Conservation (phyloP, 768 basidiomycete genomes). For the Naganishia antarctica region DNA sequence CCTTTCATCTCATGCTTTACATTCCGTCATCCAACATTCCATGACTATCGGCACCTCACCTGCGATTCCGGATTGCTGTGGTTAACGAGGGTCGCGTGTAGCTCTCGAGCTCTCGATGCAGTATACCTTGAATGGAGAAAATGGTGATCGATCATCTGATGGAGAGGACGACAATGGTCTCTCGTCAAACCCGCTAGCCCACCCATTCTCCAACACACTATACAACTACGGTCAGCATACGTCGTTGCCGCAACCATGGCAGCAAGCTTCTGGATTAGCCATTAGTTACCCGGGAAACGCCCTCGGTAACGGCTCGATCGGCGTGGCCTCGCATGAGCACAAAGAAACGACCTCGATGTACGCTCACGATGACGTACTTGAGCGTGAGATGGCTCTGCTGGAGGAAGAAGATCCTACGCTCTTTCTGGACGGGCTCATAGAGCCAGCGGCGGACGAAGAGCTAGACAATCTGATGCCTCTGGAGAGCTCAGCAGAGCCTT, state of each 20-base stretch:
- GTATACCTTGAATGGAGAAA: slow-evolving; percentile 10
- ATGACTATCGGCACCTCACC: no score
- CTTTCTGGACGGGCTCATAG: slow-evolving; percentile 9
- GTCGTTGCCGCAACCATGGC: slow-evolving; percentile 10
- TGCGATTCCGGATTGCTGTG: no score
- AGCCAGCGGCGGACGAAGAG: not conserved
- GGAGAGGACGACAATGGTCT: slow-evolving; percentile 10
- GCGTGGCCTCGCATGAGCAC: not conserved
- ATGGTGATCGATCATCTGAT: slow-evolving; percentile 15
- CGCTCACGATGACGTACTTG: slow-evolving; percentile 12
- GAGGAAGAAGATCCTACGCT: slow-evolving; percentile 15
- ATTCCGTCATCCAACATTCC: no score
- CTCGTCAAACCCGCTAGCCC: slow-evolving; percentile 19
- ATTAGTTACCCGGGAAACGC: slow-evolving; percentile 12
- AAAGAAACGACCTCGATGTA: not conserved
- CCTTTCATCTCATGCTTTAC: no score
- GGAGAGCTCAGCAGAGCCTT: not conserved
- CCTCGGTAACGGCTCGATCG: not conserved
- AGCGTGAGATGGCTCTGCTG: slow-evolving; percentile 7
- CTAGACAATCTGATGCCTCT: not conserved
- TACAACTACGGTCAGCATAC: slow-evolving; percentile 17
- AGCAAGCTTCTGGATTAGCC: not conserved
- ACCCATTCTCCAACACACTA: slow-evolving; percentile 23
- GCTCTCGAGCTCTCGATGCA: not conserved
- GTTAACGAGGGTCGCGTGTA: no score